Base-by-base conservation (phyloP, 1,139 yeast genomes). In the Geotrichum australiense region DNA sequence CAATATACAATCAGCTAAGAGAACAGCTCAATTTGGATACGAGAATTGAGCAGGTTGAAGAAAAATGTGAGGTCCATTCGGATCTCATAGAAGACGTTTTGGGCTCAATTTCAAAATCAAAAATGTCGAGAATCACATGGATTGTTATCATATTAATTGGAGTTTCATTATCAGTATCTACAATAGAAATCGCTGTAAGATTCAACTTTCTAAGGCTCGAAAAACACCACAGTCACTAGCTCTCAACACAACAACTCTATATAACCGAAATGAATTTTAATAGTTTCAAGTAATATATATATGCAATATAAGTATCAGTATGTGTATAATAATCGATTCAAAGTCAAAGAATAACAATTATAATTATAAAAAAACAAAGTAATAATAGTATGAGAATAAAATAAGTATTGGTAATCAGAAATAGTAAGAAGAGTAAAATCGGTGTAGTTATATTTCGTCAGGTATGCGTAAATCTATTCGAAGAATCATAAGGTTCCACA, bases 1-100 rank as follows among this genome's bases (percentile, higher is more conserved):
- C 97, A 2, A 66, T 91, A 37, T 91, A 91, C 61, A 71, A 74
- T 29, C 97, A 96, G 0, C 82, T 89, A 45, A 66, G 96, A 46
- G 96, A 91, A 52, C 91, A 91, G 56, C 68, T 91, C 47, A 98
- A 91, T 61, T 86, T 91, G 49, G 97, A 89, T 57, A 95, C 85
- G 61, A 68, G 98, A 46, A 96, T 89, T 12, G 87, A 84, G 56
- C 96, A 91, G 4, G 70, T 91, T 41, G 91, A 91, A 55, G 96
- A 91, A 59, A 68, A 96, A 37, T 89, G 97, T 61, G 84, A 83
- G 59, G 96, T 91, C 21, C 89, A 89, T 57, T 69, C 91, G 57
- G 98, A 91, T 55, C 82, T 91, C 56, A 85, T 87, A 58, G 96
- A 89, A 55, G 83, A 91, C 47, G 79, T 93, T 49, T 86, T 91